Conservation (phyloP, 2,329 filamentous ascomycete genomes). For the Rhynchosporium graminicola region DNA sequence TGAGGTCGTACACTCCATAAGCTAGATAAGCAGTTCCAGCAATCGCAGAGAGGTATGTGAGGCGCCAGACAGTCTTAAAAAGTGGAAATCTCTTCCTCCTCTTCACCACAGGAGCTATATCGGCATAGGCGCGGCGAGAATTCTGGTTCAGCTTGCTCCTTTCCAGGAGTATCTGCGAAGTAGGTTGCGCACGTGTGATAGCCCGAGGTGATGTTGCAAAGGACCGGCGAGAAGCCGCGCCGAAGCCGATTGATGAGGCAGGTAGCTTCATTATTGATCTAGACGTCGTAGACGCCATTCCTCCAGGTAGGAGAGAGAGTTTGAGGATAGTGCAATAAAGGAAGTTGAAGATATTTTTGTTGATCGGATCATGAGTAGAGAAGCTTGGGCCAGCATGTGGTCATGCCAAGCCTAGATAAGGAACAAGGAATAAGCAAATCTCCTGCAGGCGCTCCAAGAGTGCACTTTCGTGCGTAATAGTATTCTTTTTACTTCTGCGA, state of each 20-base stretch:
- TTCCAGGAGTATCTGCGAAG: slow-evolving; percentile 29
- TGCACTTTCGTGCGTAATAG: not conserved
- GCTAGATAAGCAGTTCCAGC: slow-evolving; percentile 69
- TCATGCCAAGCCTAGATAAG: slow-evolving; percentile 5
- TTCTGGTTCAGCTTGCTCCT: slow-evolving; percentile 41
- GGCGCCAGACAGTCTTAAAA: slow-evolving; percentile 80
- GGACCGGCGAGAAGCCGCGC: slow-evolving; percentile 33
- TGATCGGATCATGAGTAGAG: slow-evolving; percentile 10
- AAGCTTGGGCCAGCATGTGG: slow-evolving; percentile 1
- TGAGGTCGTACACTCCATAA: slow-evolving; percentile 81
- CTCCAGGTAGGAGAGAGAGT: slow-evolving; percentile 28
- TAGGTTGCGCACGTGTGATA: slow-evolving; percentile 36
- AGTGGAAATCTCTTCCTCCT: slow-evolving; percentile 63
- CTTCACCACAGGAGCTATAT: slow-evolving; percentile 45
- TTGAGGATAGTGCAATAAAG: slow-evolving; percentile 12
- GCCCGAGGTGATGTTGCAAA: slow-evolving; percentile 35
- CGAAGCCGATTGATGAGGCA: slow-evolving; percentile 38
- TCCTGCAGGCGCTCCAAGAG: slow-evolving; percentile 12
- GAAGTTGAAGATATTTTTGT: slow-evolving; percentile 13
- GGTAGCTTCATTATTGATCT: slow-evolving; percentile 39
- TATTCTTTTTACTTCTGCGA: not conserved
- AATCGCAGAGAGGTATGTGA: slow-evolving; percentile 74
- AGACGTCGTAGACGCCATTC: slow-evolving; percentile 39
- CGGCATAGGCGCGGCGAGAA: slow-evolving; percentile 48
- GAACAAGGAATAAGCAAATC: slow-evolving; percentile 16